Evolutionary conservation across 305 asterid genomes (phyloP).

Genomic region (Fraxinus latifolia): DNA sequence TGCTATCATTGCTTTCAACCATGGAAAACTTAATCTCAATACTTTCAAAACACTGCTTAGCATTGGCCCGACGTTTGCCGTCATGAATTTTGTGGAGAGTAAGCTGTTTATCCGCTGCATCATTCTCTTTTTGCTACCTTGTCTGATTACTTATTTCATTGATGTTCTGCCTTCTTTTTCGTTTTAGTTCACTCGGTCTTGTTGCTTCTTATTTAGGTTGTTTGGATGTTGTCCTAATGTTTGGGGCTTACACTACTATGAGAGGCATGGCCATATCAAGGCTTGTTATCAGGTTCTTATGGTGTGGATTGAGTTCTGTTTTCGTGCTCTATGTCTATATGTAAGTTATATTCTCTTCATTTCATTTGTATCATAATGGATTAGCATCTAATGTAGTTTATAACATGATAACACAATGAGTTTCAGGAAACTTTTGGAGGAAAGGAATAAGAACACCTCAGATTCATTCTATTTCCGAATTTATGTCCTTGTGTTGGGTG

Average conservation of each 20-base stretch:
- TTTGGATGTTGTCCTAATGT: constrained; percentile 82
- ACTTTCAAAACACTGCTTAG: constrained; percentile 80
- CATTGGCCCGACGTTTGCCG: constrained; percentile 80
- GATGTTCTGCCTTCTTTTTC: constrained; percentile 21
- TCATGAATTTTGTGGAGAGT: constrained; percentile 91
- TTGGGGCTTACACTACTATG: constrained; percentile 93
- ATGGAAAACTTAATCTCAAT: constrained; percentile 57
- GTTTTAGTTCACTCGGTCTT: constrained; percentile 25
- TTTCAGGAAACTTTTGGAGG: constrained; percentile 77
- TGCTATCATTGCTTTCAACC: constrained; percentile 76
- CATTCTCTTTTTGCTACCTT: constrained; percentile 19
- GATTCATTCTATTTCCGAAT: constrained; percentile 82
- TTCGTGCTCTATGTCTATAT: constrained; percentile 69
- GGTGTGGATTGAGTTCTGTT: constrained; percentile 74
- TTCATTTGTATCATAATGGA: not conserved
- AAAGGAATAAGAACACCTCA: constrained; percentile 54
- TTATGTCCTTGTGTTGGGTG: constrained; percentile 86
- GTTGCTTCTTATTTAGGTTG: constrained; percentile 47
- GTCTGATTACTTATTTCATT: not conserved
- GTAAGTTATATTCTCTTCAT: constrained; percentile 46
- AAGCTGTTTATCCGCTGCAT: constrained; percentile 35
- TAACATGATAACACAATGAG: constrained; percentile 22
- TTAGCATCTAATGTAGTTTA: constrained; percentile 19
- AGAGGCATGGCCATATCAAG: constrained; percentile 98
- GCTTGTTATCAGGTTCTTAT: constrained; percentile 85